A percentile compares a stretch with the other conserved stretches of the same genome.
Evolutionary conservation across 2,329 filamentous ascomycete species (phyloP).

Genomic region (Coniella vitis): DNA sequence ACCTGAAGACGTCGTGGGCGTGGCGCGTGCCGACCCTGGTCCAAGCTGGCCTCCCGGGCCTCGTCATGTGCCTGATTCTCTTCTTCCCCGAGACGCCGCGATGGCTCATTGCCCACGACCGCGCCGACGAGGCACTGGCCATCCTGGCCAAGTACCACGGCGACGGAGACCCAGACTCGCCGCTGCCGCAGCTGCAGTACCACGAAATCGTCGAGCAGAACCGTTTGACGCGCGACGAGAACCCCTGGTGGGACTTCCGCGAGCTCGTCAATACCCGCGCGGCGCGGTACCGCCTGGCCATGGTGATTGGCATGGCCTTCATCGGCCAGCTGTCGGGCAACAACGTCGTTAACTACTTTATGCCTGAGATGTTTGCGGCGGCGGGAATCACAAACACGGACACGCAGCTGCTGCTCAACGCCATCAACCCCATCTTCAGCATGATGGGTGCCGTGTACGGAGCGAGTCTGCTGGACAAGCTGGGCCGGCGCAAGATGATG

Average conservation of each 20-base stretch:
- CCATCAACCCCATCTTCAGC: constrained; percentile 45
- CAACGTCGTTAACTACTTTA: constrained; percentile 39
- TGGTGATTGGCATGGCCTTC: constrained; percentile 33
- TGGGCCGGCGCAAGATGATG: constrained; percentile 44
- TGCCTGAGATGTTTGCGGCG: constrained; percentile 42
- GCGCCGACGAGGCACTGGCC: constrained; percentile 22
- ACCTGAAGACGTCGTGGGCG: constrained; percentile 31
- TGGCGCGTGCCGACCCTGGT: constrained; percentile 35
- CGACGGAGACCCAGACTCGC: constrained; percentile 31
- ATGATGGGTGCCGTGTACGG: constrained; percentile 43
- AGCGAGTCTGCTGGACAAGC: constrained; percentile 40
- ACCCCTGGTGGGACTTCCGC: constrained; percentile 39
- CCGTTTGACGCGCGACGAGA: constrained; percentile 33
- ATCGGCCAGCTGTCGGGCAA: constrained; percentile 39
- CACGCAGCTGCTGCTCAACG: constrained; percentile 41
- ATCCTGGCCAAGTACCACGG: constrained; percentile 30
- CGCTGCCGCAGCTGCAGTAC: constrained; percentile 33
- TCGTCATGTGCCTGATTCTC: constrained; percentile 26
- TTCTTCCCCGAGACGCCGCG: constrained; percentile 29
- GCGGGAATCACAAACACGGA: constrained; percentile 38
- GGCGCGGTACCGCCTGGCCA: constrained; percentile 33
- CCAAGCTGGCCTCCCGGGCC: constrained; percentile 35
- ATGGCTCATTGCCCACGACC: constrained; percentile 25
- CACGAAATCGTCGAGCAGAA: constrained; percentile 34
- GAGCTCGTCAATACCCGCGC: constrained; percentile 33